A percentile compares a stretch with the other conserved stretches of the same genome.
Evolutionary conservation across 2,329 filamentous ascomycete species (phyloP).

Genomic region (Parastagonospora nodorum): DNA sequence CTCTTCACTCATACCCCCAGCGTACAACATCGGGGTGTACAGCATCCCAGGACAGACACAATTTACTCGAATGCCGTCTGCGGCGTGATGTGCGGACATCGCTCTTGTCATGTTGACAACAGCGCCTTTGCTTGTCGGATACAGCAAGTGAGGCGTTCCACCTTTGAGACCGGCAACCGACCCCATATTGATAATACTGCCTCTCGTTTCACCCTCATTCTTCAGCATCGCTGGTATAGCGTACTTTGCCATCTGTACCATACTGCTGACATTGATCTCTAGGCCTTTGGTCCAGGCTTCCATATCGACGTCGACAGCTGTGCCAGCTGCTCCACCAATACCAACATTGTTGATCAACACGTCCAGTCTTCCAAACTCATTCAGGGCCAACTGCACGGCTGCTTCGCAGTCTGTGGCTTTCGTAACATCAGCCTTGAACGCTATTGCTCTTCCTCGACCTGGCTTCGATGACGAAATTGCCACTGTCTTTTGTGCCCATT

Average conservation of each 20-base stretch:
- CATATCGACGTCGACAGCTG: conserved; percentile 65
- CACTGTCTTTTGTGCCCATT: conserved; percentile 59
- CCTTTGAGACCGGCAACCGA: conserved; percentile 63
- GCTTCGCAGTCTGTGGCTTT: conserved; percentile 56
- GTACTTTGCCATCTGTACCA: conserved; percentile 68
- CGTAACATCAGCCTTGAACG: conserved; percentile 62
- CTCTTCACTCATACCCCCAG: conserved; percentile 56
- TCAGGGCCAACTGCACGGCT: conserved; percentile 49
- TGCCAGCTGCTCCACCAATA: conserved; percentile 62
- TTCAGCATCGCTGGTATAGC: conserved; percentile 64
- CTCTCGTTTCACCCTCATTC: conserved; percentile 54
- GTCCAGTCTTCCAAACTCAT: conserved; percentile 62
- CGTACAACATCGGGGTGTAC: conserved; percentile 62
- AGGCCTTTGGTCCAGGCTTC: conserved; percentile 61
- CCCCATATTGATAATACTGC: conserved; percentile 66
- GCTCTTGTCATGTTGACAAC: conserved; percentile 62
- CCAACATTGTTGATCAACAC: conserved; percentile 71
- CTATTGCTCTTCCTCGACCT: conserved; percentile 46
- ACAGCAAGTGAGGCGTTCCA: conserved; percentile 59
- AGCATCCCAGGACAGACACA: conserved; percentile 62
- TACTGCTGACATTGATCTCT: conserved; percentile 67
- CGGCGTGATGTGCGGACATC: conserved; percentile 61
- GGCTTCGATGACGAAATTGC: conserved; percentile 55
- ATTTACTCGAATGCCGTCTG: conserved; percentile 58
- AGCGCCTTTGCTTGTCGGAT: conserved; percentile 60